Conservation (phyloP, 495 filamentous ascomycete genomes). For the Annulohypoxylon bovei region DNA sequence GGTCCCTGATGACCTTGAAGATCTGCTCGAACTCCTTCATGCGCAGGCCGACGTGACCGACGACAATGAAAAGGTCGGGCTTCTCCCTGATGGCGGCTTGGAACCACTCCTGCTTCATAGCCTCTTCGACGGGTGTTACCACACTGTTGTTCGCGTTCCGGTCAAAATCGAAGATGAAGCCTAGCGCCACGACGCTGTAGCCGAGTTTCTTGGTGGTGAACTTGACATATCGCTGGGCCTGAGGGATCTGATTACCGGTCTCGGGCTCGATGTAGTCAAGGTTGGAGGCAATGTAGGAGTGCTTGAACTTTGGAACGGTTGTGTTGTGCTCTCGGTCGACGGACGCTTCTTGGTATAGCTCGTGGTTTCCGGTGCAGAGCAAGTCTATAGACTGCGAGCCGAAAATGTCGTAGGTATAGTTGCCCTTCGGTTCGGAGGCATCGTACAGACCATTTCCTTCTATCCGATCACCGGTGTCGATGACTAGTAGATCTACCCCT, state of each 20-base stretch:
- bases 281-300: constrained; percentile 87
- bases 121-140: constrained; percentile 79
- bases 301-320: constrained; percentile 81
- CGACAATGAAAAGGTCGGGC: constrained; percentile 86
- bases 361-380: constrained; percentile 92
- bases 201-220: constrained; percentile 90
- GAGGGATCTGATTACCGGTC: constrained; percentile 73
- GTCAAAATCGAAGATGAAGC: constrained; percentile 93
- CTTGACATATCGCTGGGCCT: constrained; percentile 84
- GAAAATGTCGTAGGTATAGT: constrained; percentile 87
- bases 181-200: constrained; percentile 85
- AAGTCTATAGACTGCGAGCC: constrained; percentile 84
- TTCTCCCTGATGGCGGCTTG: constrained; percentile 84
- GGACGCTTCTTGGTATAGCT: constrained; percentile 84
- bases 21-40: constrained; percentile 81
- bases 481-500: constrained; percentile 83
- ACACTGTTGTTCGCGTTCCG: constrained; percentile 89
- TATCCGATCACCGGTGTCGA: constrained; percentile 94
- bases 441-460: constrained; percentile 99
- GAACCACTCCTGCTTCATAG: constrained; percentile 89
- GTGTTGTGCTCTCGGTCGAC: constrained; percentile 77
- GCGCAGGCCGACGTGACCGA: constrained; percentile 85
- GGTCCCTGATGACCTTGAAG: constrained; percentile 79
- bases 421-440: constrained; percentile 83
- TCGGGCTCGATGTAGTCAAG: constrained; percentile 84